phyloP scores from a whole-genome alignment of 2,329 filamentous ascomycete species.

The Claviceps quebecensis region DNA sequence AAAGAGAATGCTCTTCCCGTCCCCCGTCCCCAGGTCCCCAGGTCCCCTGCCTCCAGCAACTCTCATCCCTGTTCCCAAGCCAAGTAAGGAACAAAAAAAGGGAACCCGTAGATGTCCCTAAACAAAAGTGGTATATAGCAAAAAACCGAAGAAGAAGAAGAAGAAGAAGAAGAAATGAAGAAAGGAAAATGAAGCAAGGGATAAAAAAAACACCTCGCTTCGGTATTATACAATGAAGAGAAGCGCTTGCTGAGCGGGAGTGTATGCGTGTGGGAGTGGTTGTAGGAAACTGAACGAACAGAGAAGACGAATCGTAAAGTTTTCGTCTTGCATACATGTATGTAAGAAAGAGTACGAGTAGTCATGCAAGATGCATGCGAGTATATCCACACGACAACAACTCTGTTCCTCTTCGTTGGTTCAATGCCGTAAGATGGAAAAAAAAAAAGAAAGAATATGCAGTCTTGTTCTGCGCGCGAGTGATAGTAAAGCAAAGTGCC shows the following conservation, averaged over 20 bases:
- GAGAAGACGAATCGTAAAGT: background rate
- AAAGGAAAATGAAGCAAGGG: background rate
- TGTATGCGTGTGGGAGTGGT: background rate
- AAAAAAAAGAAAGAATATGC: too few species aligned
- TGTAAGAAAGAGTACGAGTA: too few species aligned
- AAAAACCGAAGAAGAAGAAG: background rate
- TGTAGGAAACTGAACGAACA: background rate
- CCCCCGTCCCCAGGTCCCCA: too few species aligned
- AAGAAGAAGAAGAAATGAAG: background rate
- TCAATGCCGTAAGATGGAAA: too few species aligned
- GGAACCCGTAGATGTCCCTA: background rate
- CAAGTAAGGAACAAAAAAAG: background rate
- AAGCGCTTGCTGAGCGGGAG: background rate
- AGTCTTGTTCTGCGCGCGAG: too few species aligned
- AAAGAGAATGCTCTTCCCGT: background rate
- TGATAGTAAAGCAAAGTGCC: too few species aligned
- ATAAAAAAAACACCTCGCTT: background rate
- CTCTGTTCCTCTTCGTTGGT: too few species aligned
- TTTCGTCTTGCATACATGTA: too few species aligned
- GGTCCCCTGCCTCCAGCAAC: too few species aligned
- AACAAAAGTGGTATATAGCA: conserved; percentile 4
- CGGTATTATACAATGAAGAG: background rate
- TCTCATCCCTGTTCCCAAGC: background rate
- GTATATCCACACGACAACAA: too few species aligned
- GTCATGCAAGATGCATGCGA: too few species aligned